Percentiles rank a stretch among this genome's conserved stretches.
Conservation (phyloP, 176 grass and related monocot species). For the Urochloa ruziziensis region DNA sequence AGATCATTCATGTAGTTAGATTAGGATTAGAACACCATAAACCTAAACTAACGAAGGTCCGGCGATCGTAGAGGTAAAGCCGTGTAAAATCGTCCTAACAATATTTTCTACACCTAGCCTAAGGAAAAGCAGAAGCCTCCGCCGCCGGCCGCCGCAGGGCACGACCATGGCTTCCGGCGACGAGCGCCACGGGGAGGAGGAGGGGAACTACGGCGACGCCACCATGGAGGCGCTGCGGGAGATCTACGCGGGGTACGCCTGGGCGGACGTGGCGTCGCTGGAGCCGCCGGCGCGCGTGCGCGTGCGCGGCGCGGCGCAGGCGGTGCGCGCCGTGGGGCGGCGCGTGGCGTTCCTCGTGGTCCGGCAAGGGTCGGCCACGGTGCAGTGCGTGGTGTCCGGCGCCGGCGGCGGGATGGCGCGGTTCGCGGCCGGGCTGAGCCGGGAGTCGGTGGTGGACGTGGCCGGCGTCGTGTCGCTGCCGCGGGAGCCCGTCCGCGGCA, state of each 20-base stretch:
- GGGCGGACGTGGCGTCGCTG: slow-evolving; percentile 50
- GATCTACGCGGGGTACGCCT: slow-evolving; percentile 8
- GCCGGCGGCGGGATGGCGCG: slow-evolving; percentile 47
- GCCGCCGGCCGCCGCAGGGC: background rate
- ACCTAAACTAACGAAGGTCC: too few species aligned
- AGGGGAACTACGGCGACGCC: background rate
- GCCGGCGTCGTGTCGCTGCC: slow-evolving; percentile 58
- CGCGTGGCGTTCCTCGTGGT: slow-evolving; percentile 63
- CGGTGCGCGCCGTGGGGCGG: slow-evolving; percentile 54
- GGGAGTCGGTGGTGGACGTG: slow-evolving; percentile 69
- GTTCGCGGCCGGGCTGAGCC: slow-evolving; percentile 58
- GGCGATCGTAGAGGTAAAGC: too few species aligned
- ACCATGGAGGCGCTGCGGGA: background rate
- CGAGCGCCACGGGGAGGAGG: background rate
- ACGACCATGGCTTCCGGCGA: slow-evolving; percentile 8
- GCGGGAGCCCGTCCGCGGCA: slow-evolving; percentile 54
- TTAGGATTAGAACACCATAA: too few species aligned
- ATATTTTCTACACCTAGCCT: too few species aligned
- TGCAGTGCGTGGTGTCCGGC: slow-evolving; percentile 59
- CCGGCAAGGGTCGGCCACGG: slow-evolving; percentile 47
- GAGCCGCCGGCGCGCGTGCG: slow-evolving; percentile 21
- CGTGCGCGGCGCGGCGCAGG: slow-evolving; percentile 49
- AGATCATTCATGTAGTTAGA: too few species aligned
- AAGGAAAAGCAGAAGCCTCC: background rate
- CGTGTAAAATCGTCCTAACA: too few species aligned